Evolutionary conservation across 208 protist species (phyloP).

Genomic region (Herpetomonas samuelpessoai): DNA sequence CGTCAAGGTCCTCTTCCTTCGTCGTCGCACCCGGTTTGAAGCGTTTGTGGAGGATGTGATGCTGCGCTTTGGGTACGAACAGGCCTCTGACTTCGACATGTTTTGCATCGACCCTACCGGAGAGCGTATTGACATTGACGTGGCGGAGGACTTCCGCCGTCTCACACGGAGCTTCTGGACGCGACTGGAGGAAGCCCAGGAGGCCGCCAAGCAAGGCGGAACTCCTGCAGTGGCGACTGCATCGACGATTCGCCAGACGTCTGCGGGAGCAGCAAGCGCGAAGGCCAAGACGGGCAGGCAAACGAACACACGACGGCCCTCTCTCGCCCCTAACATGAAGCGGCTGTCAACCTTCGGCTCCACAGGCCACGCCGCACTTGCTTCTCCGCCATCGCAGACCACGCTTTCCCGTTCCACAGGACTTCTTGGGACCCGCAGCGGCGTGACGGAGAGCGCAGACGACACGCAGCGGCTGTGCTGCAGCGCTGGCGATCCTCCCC

Average conservation of each 20-base stretch:
- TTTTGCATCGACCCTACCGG: constrained; percentile 67
- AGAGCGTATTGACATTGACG: constrained; percentile 81
- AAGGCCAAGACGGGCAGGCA: background rate
- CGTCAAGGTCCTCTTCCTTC: constrained; percentile 65
- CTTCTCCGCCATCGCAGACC: too few species aligned
- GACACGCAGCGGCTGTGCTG: too few species aligned
- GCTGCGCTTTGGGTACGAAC: constrained; percentile 60
- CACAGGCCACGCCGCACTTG: too few species aligned
- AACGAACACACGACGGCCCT: too few species aligned
- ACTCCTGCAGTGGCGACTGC: background rate
- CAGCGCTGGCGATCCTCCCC: background rate
- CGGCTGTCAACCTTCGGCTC: background rate
- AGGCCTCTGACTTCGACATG: constrained; percentile 71
- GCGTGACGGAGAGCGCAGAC: too few species aligned
- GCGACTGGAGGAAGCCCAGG: background rate
- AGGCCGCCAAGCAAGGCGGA: background rate
- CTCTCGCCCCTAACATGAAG: too few species aligned
- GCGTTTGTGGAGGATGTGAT: constrained; percentile 53
- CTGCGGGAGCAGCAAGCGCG: background rate
- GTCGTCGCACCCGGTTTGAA: constrained; percentile 32
- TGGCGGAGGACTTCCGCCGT: constrained; percentile 53
- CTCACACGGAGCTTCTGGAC: constrained; percentile 38
- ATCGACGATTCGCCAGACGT: too few species aligned
- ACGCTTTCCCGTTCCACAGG: too few species aligned
- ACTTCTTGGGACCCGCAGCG: too few species aligned